Percentiles rank a stretch among this genome's conserved stretches.
phyloP scores from a whole-genome alignment of 495 filamentous ascomycete species.

The Lichina pygmaea region DNA sequence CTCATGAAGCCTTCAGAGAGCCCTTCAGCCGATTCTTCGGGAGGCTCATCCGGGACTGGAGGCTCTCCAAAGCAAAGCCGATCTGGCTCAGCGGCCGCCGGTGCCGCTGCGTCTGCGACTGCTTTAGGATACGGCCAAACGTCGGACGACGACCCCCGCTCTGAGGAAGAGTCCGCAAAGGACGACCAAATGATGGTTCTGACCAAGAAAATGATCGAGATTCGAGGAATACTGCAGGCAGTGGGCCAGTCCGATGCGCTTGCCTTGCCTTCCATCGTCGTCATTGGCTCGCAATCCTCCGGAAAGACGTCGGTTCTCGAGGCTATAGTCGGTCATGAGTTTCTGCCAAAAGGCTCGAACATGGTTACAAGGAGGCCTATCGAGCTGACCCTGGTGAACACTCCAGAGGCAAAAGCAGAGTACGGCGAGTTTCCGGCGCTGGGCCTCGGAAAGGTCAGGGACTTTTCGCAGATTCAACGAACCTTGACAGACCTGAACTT shows the following conservation, averaged over 20 bases:
- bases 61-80: slow-evolving; percentile 36
- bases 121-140: slow-evolving; percentile 55
- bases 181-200: slow-evolving; percentile 99
- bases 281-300: slow-evolving; percentile 94
- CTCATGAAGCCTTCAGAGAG: slow-evolving; percentile 33
- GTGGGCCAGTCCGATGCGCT: slow-evolving; percentile 76
- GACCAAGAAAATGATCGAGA: slow-evolving; percentile 99
- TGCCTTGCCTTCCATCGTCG: slow-evolving; percentile 82
- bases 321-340: slow-evolving; percentile 94
- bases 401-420: slow-evolving; percentile 65
- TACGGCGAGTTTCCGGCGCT: slow-evolving; percentile 94
- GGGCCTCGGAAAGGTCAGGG: slow-evolving; percentile 69
- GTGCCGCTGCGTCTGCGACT: slow-evolving; percentile 34
- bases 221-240: slow-evolving; percentile 64
- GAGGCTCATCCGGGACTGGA: slow-evolving; percentile 19
- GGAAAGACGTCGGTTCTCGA: slow-evolving; percentile 96
- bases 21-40: slow-evolving; percentile 9
- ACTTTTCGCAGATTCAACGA: slow-evolving; percentile 77
- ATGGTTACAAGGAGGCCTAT: slow-evolving; percentile 97
- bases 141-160: slow-evolving; percentile 40
- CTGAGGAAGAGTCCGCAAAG: slow-evolving; percentile 35
- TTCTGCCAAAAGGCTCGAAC: slow-evolving; percentile 87
- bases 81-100: slow-evolving; percentile 22
- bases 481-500: slow-evolving; percentile 88
- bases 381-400: slow-evolving; percentile 90